Evolutionary conservation across 352 stramenopile species (phyloP), one percentile per base, ranked within the genome.

Genomic region (Globisporangium cederbergense): DNA sequence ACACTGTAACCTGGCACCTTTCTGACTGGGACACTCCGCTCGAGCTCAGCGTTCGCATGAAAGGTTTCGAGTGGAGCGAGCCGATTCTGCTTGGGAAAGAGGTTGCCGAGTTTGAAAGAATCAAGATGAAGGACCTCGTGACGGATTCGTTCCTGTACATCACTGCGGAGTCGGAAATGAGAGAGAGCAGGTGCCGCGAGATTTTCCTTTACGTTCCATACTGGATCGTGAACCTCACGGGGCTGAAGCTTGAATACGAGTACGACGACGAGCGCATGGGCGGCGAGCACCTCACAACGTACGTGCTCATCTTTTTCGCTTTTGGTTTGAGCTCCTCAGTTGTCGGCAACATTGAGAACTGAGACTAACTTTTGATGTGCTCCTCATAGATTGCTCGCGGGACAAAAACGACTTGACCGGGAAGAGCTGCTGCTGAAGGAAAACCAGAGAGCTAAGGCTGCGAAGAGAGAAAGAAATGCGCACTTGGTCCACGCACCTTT

Each of bases 201-300:
- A 66, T 96, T 45, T 84, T 89, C 16, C 64, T 96, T n/a, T 95
- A 87, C 59, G 84, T 94, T 11, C 88, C 88, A 14, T 96, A 95
- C 68, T 96, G 88, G 88, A 91, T 96, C 55, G 83, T 96, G 28
- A 96, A 96, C 59, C 68, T 94, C 54, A 95, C 86, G 13, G 84
- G 84, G 0, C 65, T 96, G 9, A 86, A 91, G 67, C 73, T 96
- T 13, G 88, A 96, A 55, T 95, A 89, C 62, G 81, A 91, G 71
- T 89, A 87, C 50, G 88, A 95, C 38, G 75, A 90, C 61, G 84
- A 91, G n/a, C 74, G 75, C 57, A 83, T 83, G 36, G 76, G 74
- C 7, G 70, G 78, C 34, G 88, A 94, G 51, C 86, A 96, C 59
- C 63, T 70, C 18, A 91, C 78, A 8, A 79, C 77, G 81, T 81